phyloP scores from a whole-genome alignment of 1,284 basidiomycete genomes.

The Blastosporella zonata region DNA sequence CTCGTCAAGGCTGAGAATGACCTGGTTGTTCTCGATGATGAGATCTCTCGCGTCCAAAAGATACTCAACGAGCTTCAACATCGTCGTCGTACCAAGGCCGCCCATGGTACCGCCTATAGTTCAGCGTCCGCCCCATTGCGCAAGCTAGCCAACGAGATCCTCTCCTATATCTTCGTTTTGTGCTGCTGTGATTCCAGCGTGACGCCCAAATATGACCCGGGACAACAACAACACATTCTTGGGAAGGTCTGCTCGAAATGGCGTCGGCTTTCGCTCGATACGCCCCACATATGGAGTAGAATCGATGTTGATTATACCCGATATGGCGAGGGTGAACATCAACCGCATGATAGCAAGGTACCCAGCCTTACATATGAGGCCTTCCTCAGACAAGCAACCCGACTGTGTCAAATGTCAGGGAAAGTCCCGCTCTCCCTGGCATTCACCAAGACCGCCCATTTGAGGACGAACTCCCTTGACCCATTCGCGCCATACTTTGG shows the following conservation, averaged over 20 bases:
- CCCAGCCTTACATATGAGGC: neutral
- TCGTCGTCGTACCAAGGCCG: constrained; percentile 2
- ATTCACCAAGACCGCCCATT: neutral
- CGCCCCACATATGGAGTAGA: constrained; percentile 7
- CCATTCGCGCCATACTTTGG: constrained; percentile 5
- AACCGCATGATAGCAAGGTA: neutral
- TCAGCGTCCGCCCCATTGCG: constrained; percentile 7
- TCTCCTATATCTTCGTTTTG: constrained; percentile 10
- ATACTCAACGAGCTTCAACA: constrained; percentile 2
- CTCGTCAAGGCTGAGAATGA: neutral
- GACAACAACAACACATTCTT: constrained; percentile 6
- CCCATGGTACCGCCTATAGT: constrained; percentile 4
- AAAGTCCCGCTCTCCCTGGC: constrained; percentile 1
- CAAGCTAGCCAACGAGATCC: constrained; percentile 10
- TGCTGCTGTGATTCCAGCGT: constrained; percentile 3
- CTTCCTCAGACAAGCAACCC: neutral
- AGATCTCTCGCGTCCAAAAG: constrained; percentile 4
- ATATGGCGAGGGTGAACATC: neutral
- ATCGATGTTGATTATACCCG: constrained; percentile 1
- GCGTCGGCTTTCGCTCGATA: constrained; percentile 7
- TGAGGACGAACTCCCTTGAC: neutral
- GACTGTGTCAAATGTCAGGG: neutral
- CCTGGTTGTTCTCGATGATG: neutral
- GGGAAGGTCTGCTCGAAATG: constrained; percentile 12
- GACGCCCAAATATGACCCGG: neutral